A percentile compares a stretch with the other conserved stretches of the same genome.
These are phyloP conservation scores for Leccinum rimulosum DNA, from an alignment of 768 basidiomycete genomes.

Conservation along the genomic window DNA sequence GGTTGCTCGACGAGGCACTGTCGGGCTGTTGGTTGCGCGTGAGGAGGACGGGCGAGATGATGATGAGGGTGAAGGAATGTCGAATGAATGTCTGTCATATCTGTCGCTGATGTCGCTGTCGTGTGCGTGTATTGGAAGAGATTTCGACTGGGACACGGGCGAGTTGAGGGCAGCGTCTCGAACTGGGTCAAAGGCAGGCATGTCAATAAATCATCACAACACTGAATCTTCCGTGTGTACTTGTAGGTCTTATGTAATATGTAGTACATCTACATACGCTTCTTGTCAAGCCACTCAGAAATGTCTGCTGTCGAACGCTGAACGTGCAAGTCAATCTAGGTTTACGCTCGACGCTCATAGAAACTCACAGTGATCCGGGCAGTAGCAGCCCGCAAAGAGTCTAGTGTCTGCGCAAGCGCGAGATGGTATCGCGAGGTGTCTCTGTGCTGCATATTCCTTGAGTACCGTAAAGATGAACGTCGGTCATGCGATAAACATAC, in stretches of 20 bases:
- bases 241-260: conserved; percentile 15
- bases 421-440: conserved; percentile 69
- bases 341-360: background rate
- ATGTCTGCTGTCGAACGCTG: conserved; percentile 63
- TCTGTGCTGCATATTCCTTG: conserved; percentile 43
- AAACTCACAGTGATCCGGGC: conserved; percentile 59
- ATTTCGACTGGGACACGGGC: conserved; percentile 50
- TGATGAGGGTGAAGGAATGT: conserved; percentile 35
- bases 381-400: conserved; percentile 58
- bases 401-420: conserved; percentile 63
- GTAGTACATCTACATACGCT: conserved; percentile 4
- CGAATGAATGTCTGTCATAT: conserved; percentile 27
- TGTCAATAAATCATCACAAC: conserved; percentile 19
- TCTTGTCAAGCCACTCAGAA: conserved; percentile 46
- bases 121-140: conserved; percentile 30
- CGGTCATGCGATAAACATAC: conserved; percentile 33
- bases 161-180: conserved; percentile 84
- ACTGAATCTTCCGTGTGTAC: too few species aligned
- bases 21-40: conserved; percentile 42
- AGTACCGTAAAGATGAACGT: background rate
- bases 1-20: conserved; percentile 60
- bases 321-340: background rate
- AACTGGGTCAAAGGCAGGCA: conserved; percentile 75
- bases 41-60: conserved; percentile 36
- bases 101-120: conserved; percentile 27